Base-by-base conservation (phyloP, 139 green algal species). In the Tetraselmis chui region DNA sequence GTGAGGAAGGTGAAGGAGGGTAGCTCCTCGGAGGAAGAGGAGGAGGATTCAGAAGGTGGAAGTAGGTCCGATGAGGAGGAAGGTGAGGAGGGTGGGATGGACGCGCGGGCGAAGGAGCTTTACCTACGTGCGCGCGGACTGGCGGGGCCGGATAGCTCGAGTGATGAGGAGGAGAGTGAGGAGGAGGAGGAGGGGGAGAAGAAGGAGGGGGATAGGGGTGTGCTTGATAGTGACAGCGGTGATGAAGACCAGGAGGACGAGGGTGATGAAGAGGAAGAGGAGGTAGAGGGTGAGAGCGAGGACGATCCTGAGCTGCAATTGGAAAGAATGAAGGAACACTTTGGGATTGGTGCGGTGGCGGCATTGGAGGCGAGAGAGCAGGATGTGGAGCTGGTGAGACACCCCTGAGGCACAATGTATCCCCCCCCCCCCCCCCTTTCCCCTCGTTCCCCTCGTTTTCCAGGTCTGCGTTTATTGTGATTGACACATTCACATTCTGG, bases 131-230 rank as follows among this genome's bases (percentile, higher is more conserved):
- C n/a, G 2, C 2, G 24, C 75, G 2, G 29, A 26, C 76, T 59
- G 76, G 76, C 29, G 76, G 5, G 76, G 29, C 23, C 76, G 2
- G 76, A 79, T 22, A 79, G 76, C 76, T 32, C 27, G 28, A 81
- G 5, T 23, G 27, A 1, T 30, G 59, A 32, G 23, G 83, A 84
- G 23, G 86, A 83, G 24, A 79, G 29, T 18, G 77, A 83, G 22
- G 76, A 84, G 1, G 83, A 89, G 25, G 85, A 87, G n/a, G 88
- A 90, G 27, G 84, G 86, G 25, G 80, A 84, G 0, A 78, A 84
- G n/a, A 59, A 84, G 32, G 81, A 83, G 23, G 30, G 27, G 27
- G 83, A 74, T 27, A 23, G 59, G 25, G n/a, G n/a, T n/a, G n/a
- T n/a, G n/a, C n/a, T n/a, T n/a, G n/a, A n/a, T n/a, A n/a, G n/a